Percentiles rank a stretch among this genome's conserved stretches.
phyloP scores from a whole-genome alignment of 176 grass and related monocot species.

The Thinopyrum elongatum region DNA sequence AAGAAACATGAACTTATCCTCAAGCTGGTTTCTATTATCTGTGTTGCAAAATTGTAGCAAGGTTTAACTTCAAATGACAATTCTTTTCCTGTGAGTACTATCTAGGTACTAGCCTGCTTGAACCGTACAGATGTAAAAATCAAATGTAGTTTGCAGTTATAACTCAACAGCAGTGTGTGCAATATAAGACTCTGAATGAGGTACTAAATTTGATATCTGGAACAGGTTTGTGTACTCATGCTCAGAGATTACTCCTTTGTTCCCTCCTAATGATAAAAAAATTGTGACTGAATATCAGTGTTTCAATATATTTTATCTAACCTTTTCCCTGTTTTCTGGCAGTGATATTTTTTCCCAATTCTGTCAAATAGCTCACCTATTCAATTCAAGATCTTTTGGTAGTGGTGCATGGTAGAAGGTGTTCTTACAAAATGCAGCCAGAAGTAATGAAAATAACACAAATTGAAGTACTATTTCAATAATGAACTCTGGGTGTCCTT shows the following conservation, averaged over 20 bases:
- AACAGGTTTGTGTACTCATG: neutral
- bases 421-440: conserved; percentile 1
- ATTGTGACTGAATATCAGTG: neutral
- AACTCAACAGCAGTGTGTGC: neutral
- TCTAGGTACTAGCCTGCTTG: neutral
- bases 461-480: conserved; percentile 18
- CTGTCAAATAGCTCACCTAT: conserved; percentile 11
- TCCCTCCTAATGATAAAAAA: neutral
- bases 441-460: conserved; percentile 16
- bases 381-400: conserved; percentile 6
- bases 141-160: neutral
- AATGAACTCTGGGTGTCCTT: conserved; percentile 9
- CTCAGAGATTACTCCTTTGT: neutral
- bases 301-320: neutral
- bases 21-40: neutral
- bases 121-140: neutral
- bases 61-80: neutral
- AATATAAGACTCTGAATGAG: neutral
- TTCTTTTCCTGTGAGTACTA: neutral
- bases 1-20: neutral
- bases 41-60: neutral
- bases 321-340: neutral
- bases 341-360: neutral
- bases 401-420: conserved; percentile 7
- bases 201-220: conserved; percentile 1